A percentile compares a stretch with the other conserved stretches of the same genome.
phyloP scores from a whole-genome alignment of 106 monocot genomes.

The Posidonia australis region DNA sequence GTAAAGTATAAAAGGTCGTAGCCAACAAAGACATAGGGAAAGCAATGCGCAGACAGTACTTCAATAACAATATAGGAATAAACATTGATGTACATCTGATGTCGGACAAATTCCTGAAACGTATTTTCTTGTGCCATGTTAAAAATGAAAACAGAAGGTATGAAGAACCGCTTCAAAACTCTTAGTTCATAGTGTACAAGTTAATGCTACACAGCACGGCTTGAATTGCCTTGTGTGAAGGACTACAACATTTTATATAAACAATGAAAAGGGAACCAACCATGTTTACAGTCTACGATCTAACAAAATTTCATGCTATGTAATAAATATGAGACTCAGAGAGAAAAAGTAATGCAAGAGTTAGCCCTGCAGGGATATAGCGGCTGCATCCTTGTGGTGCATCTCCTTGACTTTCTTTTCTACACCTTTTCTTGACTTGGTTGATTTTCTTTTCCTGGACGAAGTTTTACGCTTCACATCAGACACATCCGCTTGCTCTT shows the following conservation, averaged over 20 bases:
- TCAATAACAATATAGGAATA: too few species aligned
- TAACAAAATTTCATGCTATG: neutral
- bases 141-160: too few species aligned
- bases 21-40: too few species aligned
- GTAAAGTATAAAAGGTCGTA: too few species aligned
- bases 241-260: neutral
- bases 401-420: conserved; percentile 29
- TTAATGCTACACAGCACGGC: neutral
- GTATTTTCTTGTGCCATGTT: too few species aligned
- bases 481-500: neutral
- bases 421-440: conserved; percentile 28
- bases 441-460: conserved; percentile 44
- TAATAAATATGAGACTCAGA: neutral
- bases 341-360: neutral
- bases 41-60: too few species aligned
- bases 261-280: neutral
- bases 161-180: neutral
- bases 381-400: neutral
- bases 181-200: too few species aligned
- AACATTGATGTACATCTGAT: too few species aligned
- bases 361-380: conserved; percentile 12
- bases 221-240: neutral
- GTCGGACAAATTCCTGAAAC: too few species aligned
- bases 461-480: conserved; percentile 9
- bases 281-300: neutral